phyloP scores from a whole-genome alignment of 2,329 filamentous ascomycete genomes.

The Alternaria arbusti region DNA sequence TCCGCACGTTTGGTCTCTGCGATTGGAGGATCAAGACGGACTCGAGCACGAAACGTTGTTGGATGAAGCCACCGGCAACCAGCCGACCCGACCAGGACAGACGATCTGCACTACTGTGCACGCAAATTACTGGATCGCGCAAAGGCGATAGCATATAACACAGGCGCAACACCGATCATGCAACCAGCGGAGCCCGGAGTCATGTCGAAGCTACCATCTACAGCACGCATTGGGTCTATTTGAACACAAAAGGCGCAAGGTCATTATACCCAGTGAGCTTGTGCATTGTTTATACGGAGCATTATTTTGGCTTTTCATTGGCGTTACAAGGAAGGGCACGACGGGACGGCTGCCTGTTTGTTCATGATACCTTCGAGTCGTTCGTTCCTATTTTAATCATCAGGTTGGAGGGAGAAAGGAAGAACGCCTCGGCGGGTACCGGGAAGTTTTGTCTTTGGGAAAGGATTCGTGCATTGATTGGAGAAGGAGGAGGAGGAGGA shows the following conservation, averaged over 20 bases:
- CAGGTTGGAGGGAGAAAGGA: background rate
- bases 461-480: background rate
- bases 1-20: background rate
- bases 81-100: background rate
- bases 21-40: background rate
- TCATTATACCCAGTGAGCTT: conserved; percentile 12
- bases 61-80: background rate
- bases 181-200: background rate
- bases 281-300: conserved; percentile 1
- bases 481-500: background rate
- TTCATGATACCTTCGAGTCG: conserved; percentile 13
- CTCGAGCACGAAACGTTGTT: background rate
- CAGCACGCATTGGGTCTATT: conserved; percentile 7
- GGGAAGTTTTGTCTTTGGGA: background rate
- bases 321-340: background rate
- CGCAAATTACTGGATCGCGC: background rate
- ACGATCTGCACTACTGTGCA: background rate
- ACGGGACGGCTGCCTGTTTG: conserved; percentile 1
- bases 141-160: background rate
- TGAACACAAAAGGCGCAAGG: conserved; percentile 11
- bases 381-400: conserved; percentile 9
- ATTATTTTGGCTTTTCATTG: background rate
- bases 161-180: background rate
- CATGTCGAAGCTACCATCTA: background rate
- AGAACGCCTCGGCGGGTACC: background rate